These are phyloP conservation scores for Stenogyne calaminthoides DNA, from an alignment of 305 asterid genomes.

Conservation along the genomic window DNA sequence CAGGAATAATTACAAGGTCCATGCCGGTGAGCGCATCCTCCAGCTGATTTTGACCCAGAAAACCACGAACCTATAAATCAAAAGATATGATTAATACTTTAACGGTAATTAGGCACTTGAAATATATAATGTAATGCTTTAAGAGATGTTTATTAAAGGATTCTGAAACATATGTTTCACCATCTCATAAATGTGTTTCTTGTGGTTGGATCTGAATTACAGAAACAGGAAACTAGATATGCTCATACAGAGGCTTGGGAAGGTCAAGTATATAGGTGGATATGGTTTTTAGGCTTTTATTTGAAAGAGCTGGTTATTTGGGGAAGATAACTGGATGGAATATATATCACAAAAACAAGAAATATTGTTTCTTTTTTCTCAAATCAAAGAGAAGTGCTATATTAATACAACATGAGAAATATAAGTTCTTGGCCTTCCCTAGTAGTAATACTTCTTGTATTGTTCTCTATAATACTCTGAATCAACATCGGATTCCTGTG, in stretches of 20 bases:
- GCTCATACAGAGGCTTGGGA: background rate
- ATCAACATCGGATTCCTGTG: slow-evolving; percentile 15
- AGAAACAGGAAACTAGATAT: background rate
- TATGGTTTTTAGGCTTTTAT: background rate
- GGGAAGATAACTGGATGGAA: background rate
- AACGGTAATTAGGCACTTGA: background rate
- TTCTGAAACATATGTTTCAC: slow-evolving; percentile 11
- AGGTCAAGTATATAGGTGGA: background rate
- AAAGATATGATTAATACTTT: slow-evolving; percentile 7
- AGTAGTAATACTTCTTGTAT: slow-evolving; percentile 8
- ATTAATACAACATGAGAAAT: background rate
- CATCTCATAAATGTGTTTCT: slow-evolving; percentile 5
- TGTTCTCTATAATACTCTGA: background rate
- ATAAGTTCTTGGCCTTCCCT: slow-evolving; percentile 2
- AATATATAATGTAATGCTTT: background rate
- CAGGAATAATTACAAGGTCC: slow-evolving; percentile 94
- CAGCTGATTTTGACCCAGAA: slow-evolving; percentile 76
- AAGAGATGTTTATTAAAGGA: background rate
- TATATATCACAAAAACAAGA: background rate
- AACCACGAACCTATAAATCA: slow-evolving; percentile 82
- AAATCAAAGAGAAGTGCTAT: background rate
- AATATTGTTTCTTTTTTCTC: too few species aligned
- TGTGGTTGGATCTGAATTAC: slow-evolving; percentile 12
- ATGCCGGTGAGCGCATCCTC: slow-evolving; percentile 92
- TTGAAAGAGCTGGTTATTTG: background rate